These are phyloP conservation scores for Canavalia gladiata DNA, from an alignment of 306 rosid genomes.

Conservation along the genomic window DNA sequence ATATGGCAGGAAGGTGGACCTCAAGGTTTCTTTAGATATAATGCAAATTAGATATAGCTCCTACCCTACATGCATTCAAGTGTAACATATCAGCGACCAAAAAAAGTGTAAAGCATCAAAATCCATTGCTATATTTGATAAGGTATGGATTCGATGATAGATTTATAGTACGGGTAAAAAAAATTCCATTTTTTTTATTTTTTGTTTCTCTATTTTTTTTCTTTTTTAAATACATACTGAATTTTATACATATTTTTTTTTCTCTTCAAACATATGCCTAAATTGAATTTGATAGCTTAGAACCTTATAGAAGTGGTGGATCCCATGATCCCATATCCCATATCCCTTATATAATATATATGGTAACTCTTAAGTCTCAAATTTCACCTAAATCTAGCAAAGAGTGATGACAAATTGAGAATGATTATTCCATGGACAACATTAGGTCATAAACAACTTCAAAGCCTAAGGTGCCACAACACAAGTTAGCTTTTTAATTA, in stretches of 20 bases:
- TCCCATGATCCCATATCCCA: conserved; percentile 34
- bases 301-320: conserved; percentile 20
- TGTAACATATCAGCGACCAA: no score
- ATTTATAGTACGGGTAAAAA: background rate
- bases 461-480: conserved; percentile 34
- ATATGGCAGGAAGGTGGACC: background rate
- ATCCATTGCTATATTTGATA: conserved; percentile 23
- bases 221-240: no score
- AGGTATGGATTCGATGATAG: conserved; percentile 18
- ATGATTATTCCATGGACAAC: background rate
- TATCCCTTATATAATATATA: background rate
- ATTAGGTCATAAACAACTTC: conserved; percentile 28
- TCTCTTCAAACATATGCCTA: no score
- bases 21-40: background rate
- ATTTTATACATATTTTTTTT: no score
- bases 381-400: conserved; percentile 1
- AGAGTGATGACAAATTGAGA: conserved; percentile 26
- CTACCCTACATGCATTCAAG: background rate
- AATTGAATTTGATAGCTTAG: background rate
- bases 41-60: background rate
- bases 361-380: background rate
- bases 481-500: conserved; percentile 34
- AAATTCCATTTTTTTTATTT: no score
- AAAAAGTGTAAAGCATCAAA: background rate
- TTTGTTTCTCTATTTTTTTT: no score